These are phyloP conservation scores for Xerocomellus dryophilus DNA, from an alignment of 768 basidiomycete genomes.

Conservation along the genomic window DNA sequence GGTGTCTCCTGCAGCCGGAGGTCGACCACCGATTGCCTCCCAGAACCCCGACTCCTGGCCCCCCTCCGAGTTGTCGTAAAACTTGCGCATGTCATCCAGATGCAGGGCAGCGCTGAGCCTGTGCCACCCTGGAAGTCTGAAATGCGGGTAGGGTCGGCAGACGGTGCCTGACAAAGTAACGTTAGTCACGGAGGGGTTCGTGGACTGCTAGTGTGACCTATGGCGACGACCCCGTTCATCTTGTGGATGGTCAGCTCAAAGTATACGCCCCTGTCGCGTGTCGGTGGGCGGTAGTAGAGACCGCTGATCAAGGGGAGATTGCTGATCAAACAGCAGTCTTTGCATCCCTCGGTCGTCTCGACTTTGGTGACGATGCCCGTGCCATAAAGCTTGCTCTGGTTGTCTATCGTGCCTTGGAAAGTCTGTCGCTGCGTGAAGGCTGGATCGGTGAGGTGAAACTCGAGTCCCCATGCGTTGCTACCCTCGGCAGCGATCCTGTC, in stretches of 20 bases:
- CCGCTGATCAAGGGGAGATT: slow-evolving; percentile 59
- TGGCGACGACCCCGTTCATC: slow-evolving; percentile 58
- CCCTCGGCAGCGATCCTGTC: slow-evolving; percentile 49
- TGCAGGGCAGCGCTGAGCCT: slow-evolving; percentile 62
- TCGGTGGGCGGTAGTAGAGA: slow-evolving; percentile 50
- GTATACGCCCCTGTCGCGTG: slow-evolving; percentile 51
- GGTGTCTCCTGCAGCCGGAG: slow-evolving; percentile 45
- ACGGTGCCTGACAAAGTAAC: slow-evolving; percentile 49
- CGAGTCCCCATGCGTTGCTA: slow-evolving; percentile 53
- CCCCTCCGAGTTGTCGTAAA: slow-evolving; percentile 66
- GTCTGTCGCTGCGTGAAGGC: slow-evolving; percentile 9
- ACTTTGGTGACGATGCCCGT: slow-evolving; percentile 37
- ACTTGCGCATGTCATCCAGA: slow-evolving; percentile 70
- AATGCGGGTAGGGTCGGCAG: slow-evolving; percentile 62
- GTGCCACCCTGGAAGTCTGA: slow-evolving; percentile 72
- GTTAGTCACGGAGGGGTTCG: neutral
- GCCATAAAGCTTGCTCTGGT: slow-evolving; percentile 32
- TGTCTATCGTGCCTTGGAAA: slow-evolving; percentile 44
- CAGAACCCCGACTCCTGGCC: slow-evolving; percentile 51
- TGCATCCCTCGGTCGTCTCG: slow-evolving; percentile 40
- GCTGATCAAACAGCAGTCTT: slow-evolving; percentile 55
- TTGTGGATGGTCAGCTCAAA: slow-evolving; percentile 56
- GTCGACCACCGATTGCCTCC: slow-evolving; percentile 22
- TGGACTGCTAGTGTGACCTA: slow-evolving; percentile 41
- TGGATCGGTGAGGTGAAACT: slow-evolving; percentile 30